These are phyloP conservation scores for Phialocephala subalpina DNA, from an alignment of 2,329 filamentous ascomycete species.

Conservation along the genomic window DNA sequence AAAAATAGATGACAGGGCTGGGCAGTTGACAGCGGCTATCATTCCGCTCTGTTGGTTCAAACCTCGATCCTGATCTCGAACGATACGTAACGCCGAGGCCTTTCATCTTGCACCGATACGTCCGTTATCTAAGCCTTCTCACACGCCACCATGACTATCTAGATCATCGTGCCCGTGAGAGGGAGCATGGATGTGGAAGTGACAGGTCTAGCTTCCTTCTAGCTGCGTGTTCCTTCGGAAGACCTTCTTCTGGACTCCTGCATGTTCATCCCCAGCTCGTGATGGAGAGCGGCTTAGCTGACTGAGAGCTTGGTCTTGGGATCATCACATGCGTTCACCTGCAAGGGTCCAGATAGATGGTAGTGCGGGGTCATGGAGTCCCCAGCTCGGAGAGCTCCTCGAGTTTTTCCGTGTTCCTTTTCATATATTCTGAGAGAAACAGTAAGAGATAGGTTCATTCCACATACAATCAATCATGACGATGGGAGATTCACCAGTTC, in stretches of 20 bases:
- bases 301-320: slow-evolving; percentile 6
- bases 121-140: not conserved
- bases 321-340: slow-evolving; percentile 20
- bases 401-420: slow-evolving; percentile 14
- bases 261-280: slow-evolving; percentile 1
- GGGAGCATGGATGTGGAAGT: not conserved
- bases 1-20: not conserved
- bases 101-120: slow-evolving; percentile 1
- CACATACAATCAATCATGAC: slow-evolving; percentile 5
- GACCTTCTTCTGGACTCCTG: not conserved
- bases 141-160: slow-evolving; percentile 12
- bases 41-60: slow-evolving; percentile 14
- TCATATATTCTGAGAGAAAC: slow-evolving; percentile 9
- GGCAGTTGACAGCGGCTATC: slow-evolving; percentile 2
- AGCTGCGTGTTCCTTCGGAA: not conserved
- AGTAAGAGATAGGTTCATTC: not conserved
- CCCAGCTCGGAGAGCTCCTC: slow-evolving; percentile 13
- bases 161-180: slow-evolving; percentile 7
- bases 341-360: slow-evolving; percentile 11
- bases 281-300: not conserved
- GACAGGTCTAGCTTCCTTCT: slow-evolving; percentile 10
- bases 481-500: slow-evolving; percentile 24
- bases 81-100: slow-evolving; percentile 14
- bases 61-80: slow-evolving; percentile 6
- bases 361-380: slow-evolving; percentile 20